These are phyloP conservation scores for Gentiana dahurica DNA, from an alignment of 257 asterid species.

Conservation along the genomic window DNA sequence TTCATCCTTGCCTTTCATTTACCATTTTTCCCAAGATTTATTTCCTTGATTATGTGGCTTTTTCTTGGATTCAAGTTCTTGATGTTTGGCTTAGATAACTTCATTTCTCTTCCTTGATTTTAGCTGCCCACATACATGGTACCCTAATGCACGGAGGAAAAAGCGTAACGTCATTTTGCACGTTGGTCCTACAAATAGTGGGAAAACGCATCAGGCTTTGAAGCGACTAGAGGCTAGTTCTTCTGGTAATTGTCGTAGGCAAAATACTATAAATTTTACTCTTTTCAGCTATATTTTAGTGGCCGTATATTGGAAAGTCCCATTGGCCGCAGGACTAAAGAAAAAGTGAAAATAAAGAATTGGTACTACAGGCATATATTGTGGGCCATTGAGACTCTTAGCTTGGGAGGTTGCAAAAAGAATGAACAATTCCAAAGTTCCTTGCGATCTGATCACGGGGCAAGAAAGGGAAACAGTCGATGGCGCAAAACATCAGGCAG, in stretches of 20 bases:
- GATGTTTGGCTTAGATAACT: not conserved
- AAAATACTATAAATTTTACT: not conserved
- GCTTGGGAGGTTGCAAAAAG: conserved; percentile 97
- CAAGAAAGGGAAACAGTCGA: conserved; percentile 88
- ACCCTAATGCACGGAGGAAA: conserved; percentile 73
- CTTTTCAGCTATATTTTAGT: conserved; percentile 2
- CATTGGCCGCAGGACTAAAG: conserved; percentile 1
- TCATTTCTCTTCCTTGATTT: conserved; percentile 6
- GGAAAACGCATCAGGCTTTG: conserved; percentile 83
- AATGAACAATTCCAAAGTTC: conserved; percentile 78
- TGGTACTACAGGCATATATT: conserved; percentile 55
- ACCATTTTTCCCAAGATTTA: not conserved
- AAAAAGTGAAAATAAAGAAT: conserved; percentile 10
- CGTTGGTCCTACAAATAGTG: conserved; percentile 98
- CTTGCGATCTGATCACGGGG: conserved; percentile 90
- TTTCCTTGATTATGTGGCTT: not conserved
- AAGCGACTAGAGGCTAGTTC: conserved; percentile 67
- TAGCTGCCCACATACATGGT: conserved; percentile 91
- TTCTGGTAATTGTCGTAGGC: conserved; percentile 40
- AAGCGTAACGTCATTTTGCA: conserved; percentile 62
- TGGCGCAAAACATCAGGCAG: conserved; percentile 82
- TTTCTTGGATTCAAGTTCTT: conserved; percentile 7
- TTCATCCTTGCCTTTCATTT: not conserved
- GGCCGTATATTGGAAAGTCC: not conserved
- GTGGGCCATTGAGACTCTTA: conserved; percentile 96